Conservation (phyloP, 257 asterid species). For the Jacaranda mimosifolia region DNA sequence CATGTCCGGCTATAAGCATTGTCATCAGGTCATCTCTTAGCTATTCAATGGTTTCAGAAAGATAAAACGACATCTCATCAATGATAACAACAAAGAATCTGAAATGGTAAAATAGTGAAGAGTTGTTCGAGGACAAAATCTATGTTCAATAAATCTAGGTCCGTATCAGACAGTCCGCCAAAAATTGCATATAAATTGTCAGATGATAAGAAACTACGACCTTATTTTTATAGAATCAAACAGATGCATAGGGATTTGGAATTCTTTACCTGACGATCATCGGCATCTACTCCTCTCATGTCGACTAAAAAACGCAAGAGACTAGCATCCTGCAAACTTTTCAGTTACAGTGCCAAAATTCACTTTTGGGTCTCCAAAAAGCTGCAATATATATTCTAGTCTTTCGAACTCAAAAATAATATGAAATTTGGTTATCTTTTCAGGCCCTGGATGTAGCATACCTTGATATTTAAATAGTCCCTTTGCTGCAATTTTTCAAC, state of each 20-base stretch:
- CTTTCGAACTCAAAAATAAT: slow-evolving; percentile 8
- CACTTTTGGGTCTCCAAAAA: slow-evolving; percentile 40
- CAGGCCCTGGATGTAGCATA: slow-evolving; percentile 37
- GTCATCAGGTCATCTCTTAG: slow-evolving; percentile 98
- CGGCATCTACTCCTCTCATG: slow-evolving; percentile 98
- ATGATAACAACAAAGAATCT: slow-evolving; percentile 3
- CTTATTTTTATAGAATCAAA: slow-evolving; percentile 19
- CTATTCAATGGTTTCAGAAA: slow-evolving; percentile 50
- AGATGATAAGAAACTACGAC: background rate
- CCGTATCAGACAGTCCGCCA: too few species aligned
- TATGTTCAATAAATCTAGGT: too few species aligned
- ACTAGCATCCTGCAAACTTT: slow-evolving; percentile 97
- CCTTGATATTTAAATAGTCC: slow-evolving; percentile 91
- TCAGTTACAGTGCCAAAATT: slow-evolving; percentile 50
- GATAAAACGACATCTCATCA: slow-evolving; percentile 9
- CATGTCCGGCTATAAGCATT: slow-evolving; percentile 99
- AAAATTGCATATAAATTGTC: background rate
- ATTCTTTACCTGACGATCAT: slow-evolving; percentile 89
- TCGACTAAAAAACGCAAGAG: slow-evolving; percentile 95
- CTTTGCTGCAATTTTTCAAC: slow-evolving; percentile 97
- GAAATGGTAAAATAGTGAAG: slow-evolving; percentile 11
- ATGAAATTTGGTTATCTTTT: slow-evolving; percentile 28
- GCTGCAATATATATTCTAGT: slow-evolving; percentile 23
- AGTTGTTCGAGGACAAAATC: background rate
- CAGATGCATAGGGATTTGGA: slow-evolving; percentile 25